Percentiles rank a stretch among this genome's conserved stretches.
These are phyloP conservation scores for Moricandia arvensis DNA, from an alignment of 345 rosid species.

Conservation along the genomic window DNA sequence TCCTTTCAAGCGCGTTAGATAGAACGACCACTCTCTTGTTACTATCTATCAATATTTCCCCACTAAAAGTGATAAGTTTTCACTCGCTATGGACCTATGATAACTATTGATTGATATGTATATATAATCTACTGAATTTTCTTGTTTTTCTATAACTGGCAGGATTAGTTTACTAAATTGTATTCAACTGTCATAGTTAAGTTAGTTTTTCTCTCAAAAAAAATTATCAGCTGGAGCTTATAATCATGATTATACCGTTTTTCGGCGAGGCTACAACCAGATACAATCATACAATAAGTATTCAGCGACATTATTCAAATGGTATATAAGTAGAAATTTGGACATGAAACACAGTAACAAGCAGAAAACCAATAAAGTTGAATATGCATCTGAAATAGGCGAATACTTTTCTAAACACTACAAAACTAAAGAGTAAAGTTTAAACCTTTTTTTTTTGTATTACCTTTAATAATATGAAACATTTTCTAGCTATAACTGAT, in stretches of 20 bases:
- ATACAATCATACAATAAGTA: not conserved
- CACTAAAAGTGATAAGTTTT: not conserved
- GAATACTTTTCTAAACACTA: not conserved
- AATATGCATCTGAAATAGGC: not conserved
- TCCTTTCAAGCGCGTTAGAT: conserved; percentile 9
- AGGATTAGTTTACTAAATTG: not conserved
- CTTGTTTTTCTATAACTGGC: not conserved
- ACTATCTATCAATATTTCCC: conserved; percentile 28
- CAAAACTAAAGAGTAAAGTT: not conserved
- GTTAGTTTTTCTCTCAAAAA: not conserved
- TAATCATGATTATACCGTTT: not conserved
- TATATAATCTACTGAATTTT: not conserved
- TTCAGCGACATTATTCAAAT: not conserved
- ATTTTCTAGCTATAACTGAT: not conserved
- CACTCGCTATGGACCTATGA: conserved; percentile 1
- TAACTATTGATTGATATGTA: not conserved
- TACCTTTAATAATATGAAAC: not conserved
- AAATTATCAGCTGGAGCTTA: not conserved
- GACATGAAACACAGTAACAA: not conserved
- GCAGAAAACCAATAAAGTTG: not conserved
- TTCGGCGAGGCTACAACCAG: not conserved
- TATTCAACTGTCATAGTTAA: not conserved
- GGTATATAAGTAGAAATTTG: not conserved
- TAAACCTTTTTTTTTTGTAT: not conserved
- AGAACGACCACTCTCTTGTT: not conserved